Conservation (phyloP, 1,284 basidiomycete genomes). For the Ganoderma lucidum region DNA sequence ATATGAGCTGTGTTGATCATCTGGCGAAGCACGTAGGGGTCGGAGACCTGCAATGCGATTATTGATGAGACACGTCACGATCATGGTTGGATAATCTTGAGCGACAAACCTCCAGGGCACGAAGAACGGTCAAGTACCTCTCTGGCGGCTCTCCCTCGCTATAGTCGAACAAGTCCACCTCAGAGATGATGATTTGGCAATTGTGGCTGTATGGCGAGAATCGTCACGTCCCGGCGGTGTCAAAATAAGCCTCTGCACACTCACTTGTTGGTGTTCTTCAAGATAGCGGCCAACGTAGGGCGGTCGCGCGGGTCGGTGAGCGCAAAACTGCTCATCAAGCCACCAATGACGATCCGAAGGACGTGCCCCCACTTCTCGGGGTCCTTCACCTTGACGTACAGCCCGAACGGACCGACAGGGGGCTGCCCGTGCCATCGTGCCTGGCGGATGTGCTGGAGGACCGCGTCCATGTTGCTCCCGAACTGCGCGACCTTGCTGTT, state of each 20-base stretch:
- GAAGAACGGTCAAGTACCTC: slow-evolving; percentile 77
- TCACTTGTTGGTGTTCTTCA: slow-evolving; percentile 66
- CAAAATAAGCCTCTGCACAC: slow-evolving; percentile 35
- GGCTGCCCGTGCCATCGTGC: slow-evolving; percentile 70
- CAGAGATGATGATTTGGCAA: slow-evolving; percentile 66
- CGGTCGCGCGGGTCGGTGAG: slow-evolving; percentile 81
- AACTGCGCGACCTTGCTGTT: slow-evolving; percentile 67
- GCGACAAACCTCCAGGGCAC: slow-evolving; percentile 79
- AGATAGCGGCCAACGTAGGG: slow-evolving; percentile 63
- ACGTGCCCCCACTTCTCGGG: slow-evolving; percentile 69
- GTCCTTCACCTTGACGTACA: slow-evolving; percentile 82
- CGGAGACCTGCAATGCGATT: slow-evolving; percentile 62
- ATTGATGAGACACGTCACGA: slow-evolving; percentile 6
- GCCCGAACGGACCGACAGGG: slow-evolving; percentile 91
- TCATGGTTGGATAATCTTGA: background rate
- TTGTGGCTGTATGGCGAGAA: slow-evolving; percentile 40
- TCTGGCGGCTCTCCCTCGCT: slow-evolving; percentile 69
- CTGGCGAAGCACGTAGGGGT: slow-evolving; percentile 82
- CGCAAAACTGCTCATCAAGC: slow-evolving; percentile 76
- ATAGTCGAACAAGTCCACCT: slow-evolving; percentile 83
- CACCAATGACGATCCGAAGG: slow-evolving; percentile 72
- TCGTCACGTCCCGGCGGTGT: background rate
- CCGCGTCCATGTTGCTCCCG: slow-evolving; percentile 66
- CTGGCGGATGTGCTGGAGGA: slow-evolving; percentile 65
- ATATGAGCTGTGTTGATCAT: slow-evolving; percentile 81